These are phyloP conservation scores for Polychaeton citri DNA, from an alignment of 2,329 filamentous ascomycete genomes.

Conservation along the genomic window DNA sequence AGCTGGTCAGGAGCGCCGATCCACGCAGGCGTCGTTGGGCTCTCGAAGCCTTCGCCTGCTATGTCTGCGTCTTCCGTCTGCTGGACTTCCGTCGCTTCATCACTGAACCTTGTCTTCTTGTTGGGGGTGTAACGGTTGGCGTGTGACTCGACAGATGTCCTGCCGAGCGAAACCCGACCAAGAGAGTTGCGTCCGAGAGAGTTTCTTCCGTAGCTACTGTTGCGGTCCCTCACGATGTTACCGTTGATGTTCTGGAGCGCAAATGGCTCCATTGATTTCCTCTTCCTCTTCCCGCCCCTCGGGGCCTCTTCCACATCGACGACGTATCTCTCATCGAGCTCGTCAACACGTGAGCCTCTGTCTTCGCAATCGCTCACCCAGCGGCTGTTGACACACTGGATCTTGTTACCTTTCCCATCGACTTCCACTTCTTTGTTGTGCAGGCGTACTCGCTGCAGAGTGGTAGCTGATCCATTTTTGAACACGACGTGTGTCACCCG, in stretches of 20 bases:
- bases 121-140: slow-evolving; percentile 4
- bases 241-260: slow-evolving; percentile 18
- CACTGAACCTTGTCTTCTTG: slow-evolving; percentile 1
- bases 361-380: slow-evolving; percentile 24
- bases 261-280: slow-evolving; percentile 25
- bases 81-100: not conserved
- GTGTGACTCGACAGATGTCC: slow-evolving; percentile 9
- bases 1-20: slow-evolving; percentile 15
- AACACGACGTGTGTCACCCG: slow-evolving; percentile 24
- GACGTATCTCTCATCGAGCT: slow-evolving; percentile 18
- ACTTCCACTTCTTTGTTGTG: slow-evolving; percentile 18
- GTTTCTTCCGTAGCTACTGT: slow-evolving; percentile 15
- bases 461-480: slow-evolving; percentile 24
- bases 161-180: slow-evolving; percentile 6
- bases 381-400: slow-evolving; percentile 24
- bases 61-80: slow-evolving; percentile 5
- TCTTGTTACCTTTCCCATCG: slow-evolving; percentile 9
- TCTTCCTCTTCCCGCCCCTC: slow-evolving; percentile 16
- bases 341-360: slow-evolving; percentile 15
- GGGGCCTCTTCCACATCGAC: slow-evolving; percentile 21
- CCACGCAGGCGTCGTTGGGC: slow-evolving; percentile 19
- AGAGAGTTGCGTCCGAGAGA: slow-evolving; percentile 12
- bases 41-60: slow-evolving; percentile 13
- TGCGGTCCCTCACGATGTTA: slow-evolving; percentile 19
- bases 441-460: slow-evolving; percentile 18